A percentile compares a stretch with the other conserved stretches of the same genome.
These are phyloP conservation scores for Quercus gilva DNA, from an alignment of 306 rosid species.

Conservation along the genomic window DNA sequence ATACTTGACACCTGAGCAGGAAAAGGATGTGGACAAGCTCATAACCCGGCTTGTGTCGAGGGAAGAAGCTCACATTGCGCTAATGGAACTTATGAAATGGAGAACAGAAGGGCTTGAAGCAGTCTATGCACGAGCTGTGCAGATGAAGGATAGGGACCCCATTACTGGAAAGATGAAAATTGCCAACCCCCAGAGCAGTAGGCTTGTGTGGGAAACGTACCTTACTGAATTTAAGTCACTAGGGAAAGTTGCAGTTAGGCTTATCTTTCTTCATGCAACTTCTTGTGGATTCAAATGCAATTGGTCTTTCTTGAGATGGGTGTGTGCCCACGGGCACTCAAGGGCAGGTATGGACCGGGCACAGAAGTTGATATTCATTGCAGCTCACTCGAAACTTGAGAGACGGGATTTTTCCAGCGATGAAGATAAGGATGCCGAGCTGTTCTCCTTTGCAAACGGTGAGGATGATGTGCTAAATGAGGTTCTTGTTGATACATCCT, in stretches of 20 bases:
- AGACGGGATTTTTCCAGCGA: slow-evolving; percentile 50
- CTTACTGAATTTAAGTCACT: slow-evolving; percentile 56
- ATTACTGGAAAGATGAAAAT: slow-evolving; percentile 52
- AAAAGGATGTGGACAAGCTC: slow-evolving; percentile 60
- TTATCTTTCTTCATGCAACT: slow-evolving; percentile 68
- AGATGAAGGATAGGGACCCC: slow-evolving; percentile 61
- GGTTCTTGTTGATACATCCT: slow-evolving; percentile 57
- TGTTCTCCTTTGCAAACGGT: slow-evolving; percentile 40
- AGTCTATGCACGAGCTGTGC: slow-evolving; percentile 60
- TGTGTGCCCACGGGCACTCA: slow-evolving; percentile 45
- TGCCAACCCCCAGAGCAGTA: slow-evolving; percentile 61
- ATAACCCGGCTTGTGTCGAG: slow-evolving; percentile 54
- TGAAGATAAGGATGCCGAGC: slow-evolving; percentile 48
- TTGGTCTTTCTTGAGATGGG: slow-evolving; percentile 55
- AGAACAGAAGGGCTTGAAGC: slow-evolving; percentile 75
- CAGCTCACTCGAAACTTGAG: slow-evolving; percentile 64
- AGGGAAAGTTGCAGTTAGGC: slow-evolving; percentile 63
- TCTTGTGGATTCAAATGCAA: slow-evolving; percentile 59
- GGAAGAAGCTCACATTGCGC: slow-evolving; percentile 61
- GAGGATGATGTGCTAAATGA: slow-evolving; percentile 60
- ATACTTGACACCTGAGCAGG: slow-evolving; percentile 52
- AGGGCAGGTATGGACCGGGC: slow-evolving; percentile 42
- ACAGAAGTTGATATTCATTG: slow-evolving; percentile 56
- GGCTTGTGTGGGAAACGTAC: slow-evolving; percentile 69
- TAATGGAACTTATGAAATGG: slow-evolving; percentile 78